Percentiles rank a stretch among this genome's conserved stretches.
Evolutionary conservation across 2,329 filamentous ascomycete genomes (phyloP).

Genomic region (Botrytis aclada): DNA sequence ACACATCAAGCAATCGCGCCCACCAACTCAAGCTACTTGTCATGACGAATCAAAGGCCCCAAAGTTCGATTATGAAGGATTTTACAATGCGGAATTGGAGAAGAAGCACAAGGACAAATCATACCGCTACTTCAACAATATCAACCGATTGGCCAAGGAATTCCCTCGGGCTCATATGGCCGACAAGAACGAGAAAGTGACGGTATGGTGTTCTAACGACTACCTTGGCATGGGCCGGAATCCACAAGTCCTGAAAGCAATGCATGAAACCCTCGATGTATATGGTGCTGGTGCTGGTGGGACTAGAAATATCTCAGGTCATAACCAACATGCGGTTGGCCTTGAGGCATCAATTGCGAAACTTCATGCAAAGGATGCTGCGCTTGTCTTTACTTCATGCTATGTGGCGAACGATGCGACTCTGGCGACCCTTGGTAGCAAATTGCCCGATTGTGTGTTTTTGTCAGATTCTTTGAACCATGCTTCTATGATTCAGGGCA

Average conservation of each 20-base stretch:
- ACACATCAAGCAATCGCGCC: slow-evolving; percentile 26
- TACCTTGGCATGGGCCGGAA: slow-evolving; percentile 98
- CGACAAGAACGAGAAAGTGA: slow-evolving; percentile 77
- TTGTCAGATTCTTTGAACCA: slow-evolving; percentile 97
- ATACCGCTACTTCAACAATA: slow-evolving; percentile 99
- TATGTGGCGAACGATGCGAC: slow-evolving; percentile 98
- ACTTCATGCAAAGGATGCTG: slow-evolving; percentile 86
- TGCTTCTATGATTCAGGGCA: slow-evolving; percentile 98
- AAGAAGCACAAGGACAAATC: slow-evolving; percentile 99
- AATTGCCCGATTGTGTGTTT: slow-evolving; percentile 93
- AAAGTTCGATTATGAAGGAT: slow-evolving; percentile 87
- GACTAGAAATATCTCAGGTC: slow-evolving; percentile 95
- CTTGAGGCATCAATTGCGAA: slow-evolving; percentile 80
- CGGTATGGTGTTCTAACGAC: slow-evolving; percentile 99
- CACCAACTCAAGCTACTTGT: slow-evolving; percentile 28
- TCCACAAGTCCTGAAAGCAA: slow-evolving; percentile 76
- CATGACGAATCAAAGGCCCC: slow-evolving; percentile 39
- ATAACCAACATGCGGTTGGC: slow-evolving; percentile 89
- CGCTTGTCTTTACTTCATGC: slow-evolving; percentile 94
- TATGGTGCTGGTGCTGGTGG: slow-evolving; percentile 95
- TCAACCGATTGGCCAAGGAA: slow-evolving; percentile 94
- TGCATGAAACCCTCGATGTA: slow-evolving; percentile 92
- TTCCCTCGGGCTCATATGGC: slow-evolving; percentile 94
- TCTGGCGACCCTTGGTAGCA: slow-evolving; percentile 92
- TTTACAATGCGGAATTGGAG: slow-evolving; percentile 84